These are phyloP conservation scores for Carex sylvatica DNA, from an alignment of 202 grass and related monocot species.

Conservation along the genomic window DNA sequence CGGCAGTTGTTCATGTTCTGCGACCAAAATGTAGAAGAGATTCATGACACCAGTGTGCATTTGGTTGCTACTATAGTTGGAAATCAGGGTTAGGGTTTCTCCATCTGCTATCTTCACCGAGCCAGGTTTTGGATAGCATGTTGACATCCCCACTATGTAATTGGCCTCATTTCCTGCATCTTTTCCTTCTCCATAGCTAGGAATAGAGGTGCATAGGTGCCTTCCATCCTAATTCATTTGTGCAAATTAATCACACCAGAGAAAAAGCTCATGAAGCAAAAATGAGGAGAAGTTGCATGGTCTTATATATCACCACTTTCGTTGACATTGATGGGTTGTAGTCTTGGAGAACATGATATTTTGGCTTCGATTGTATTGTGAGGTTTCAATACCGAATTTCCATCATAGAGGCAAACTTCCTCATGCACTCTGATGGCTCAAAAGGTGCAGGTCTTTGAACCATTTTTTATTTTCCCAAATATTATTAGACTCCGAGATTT, in stretches of 20 bases:
- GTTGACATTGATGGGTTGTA: not conserved
- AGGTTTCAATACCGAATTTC: not conserved
- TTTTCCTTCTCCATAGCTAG: slow-evolving; percentile 48
- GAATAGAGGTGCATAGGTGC: slow-evolving; percentile 52
- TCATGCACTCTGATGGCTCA: not conserved
- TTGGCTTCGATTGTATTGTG: not conserved
- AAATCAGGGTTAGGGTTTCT: slow-evolving; percentile 62
- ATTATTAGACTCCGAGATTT: not conserved
- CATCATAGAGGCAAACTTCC: not conserved
- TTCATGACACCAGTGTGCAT: slow-evolving; percentile 70
- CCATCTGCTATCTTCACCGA: slow-evolving; percentile 46
- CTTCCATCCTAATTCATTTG: slow-evolving; percentile 45
- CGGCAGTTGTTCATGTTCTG: slow-evolving; percentile 31
- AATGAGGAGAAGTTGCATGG: not conserved
- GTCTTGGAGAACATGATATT: not conserved
- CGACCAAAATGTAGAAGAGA: slow-evolving; percentile 79
- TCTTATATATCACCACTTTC: not conserved
- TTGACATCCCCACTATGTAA: slow-evolving; percentile 87
- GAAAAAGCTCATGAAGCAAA: not conserved
- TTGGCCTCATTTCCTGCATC: slow-evolving; percentile 69
- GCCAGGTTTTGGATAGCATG: slow-evolving; percentile 64
- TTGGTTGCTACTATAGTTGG: slow-evolving; percentile 68
- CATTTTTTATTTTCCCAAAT: not conserved
- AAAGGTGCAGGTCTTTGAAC: not conserved
- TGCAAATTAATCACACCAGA: not conserved